phyloP scores from a whole-genome alignment of 1,284 basidiomycete species.

The Ganoderma lucidum region DNA sequence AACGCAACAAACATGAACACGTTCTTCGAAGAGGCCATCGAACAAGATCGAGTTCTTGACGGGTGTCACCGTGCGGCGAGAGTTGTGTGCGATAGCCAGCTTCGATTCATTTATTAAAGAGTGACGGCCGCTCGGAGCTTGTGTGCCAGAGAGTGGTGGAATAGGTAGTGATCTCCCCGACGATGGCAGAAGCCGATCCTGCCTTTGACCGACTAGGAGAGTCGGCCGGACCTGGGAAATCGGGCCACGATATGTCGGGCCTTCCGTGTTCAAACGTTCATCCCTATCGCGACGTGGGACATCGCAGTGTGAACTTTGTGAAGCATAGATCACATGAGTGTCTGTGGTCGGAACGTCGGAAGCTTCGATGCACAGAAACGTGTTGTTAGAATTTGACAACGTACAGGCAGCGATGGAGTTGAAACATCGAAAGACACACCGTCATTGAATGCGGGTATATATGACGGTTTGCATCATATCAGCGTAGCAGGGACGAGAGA shows the following conservation, averaged over 20 bases:
- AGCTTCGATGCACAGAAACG: not conserved
- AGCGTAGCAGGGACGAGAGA: slow-evolving; percentile 9
- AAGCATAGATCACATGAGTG: not conserved
- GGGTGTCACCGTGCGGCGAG: not conserved
- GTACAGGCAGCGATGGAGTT: not conserved
- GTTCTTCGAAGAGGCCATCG: slow-evolving; percentile 8
- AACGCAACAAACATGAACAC: not conserved
- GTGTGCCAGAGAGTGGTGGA: slow-evolving; percentile 6
- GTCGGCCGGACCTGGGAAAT: not conserved
- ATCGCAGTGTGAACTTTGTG: not conserved
- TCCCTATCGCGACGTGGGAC: slow-evolving; percentile 4
- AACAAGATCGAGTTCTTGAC: slow-evolving; percentile 6
- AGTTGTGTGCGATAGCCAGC: not conserved
- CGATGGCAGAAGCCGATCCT: slow-evolving; percentile 9
- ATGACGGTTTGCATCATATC: slow-evolving; percentile 14
- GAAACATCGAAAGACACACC: not conserved
- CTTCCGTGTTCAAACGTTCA: not conserved
- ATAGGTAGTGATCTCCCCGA: slow-evolving; percentile 17
- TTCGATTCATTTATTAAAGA: slow-evolving; percentile 7
- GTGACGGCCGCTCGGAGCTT: not conserved
- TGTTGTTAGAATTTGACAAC: slow-evolving; percentile 11
- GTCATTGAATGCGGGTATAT: not conserved
- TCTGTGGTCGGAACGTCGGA: slow-evolving; percentile 1
- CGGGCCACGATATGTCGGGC: not conserved
- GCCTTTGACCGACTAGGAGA: not conserved